Conservation (phyloP, 495 filamentous ascomycete genomes). For the Opeltia flavorubescens region DNA sequence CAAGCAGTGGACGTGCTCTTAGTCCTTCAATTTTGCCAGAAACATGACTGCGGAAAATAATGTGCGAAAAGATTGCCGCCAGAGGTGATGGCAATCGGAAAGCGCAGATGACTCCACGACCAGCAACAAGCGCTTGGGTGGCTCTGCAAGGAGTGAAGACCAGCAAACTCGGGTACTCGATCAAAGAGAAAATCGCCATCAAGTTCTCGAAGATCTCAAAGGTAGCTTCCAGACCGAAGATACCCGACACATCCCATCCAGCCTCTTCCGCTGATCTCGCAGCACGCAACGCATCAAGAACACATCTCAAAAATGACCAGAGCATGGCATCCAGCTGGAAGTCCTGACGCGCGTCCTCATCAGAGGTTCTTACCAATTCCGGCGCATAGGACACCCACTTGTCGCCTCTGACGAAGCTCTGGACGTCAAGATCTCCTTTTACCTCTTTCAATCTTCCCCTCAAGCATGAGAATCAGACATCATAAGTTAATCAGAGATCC, state of each 20-base stretch:
- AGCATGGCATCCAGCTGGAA: constrained; percentile 44
- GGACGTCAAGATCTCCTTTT: constrained; percentile 31
- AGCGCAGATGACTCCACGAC: background rate
- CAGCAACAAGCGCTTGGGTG: background rate
- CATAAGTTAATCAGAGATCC: constrained; percentile 26
- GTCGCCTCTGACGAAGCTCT: constrained; percentile 21
- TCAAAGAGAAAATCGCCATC: background rate
- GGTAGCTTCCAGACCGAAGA: constrained; percentile 12
- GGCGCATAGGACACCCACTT: constrained; percentile 42
- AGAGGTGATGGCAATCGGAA: background rate
- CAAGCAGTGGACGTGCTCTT: constrained; percentile 13
- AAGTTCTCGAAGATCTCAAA: constrained; percentile 18
- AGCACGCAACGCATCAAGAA: constrained; percentile 23
- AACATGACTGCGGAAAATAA: background rate
- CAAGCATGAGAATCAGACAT: constrained; percentile 13
- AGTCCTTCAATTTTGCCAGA: constrained; percentile 2
- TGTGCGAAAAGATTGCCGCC: background rate
- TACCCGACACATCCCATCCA: constrained; percentile 23
- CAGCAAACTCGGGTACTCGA: background rate
- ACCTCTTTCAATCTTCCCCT: constrained; percentile 14
- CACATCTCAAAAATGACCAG: constrained; percentile 37
- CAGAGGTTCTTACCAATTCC: constrained; percentile 45
- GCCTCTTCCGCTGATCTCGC: constrained; percentile 19
- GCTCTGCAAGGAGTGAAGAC: constrained; percentile 4
- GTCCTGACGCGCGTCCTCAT: constrained; percentile 48